Evolutionary conservation across 2,329 filamentous ascomycete genomes (phyloP).

Genomic region (Celoporthe dispersa): DNA sequence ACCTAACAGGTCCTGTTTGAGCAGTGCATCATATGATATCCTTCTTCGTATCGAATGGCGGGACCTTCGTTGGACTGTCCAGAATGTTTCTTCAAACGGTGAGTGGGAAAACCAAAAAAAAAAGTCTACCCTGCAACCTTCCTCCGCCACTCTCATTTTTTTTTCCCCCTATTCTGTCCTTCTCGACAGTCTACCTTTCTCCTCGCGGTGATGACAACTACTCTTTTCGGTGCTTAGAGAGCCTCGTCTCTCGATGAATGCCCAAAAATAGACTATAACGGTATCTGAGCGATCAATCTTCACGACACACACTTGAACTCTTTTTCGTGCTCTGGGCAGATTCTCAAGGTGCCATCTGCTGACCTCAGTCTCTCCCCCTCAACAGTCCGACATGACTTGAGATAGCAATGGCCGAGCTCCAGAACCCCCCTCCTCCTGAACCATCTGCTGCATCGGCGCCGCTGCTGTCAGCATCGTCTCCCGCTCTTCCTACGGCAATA

Average conservation of each 20-base stretch:
- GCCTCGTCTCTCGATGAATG: slow-evolving; percentile 64
- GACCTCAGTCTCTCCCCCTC: slow-evolving; percentile 3
- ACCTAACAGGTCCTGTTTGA: slow-evolving; percentile 1
- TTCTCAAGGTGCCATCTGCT: slow-evolving; percentile 27
- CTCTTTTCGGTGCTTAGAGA: slow-evolving; percentile 60
- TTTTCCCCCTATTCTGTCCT: slow-evolving; percentile 2
- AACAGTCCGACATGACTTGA: slow-evolving; percentile 53
- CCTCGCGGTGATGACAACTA: slow-evolving; percentile 65
- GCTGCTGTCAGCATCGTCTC: slow-evolving; percentile 30
- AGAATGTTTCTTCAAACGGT: slow-evolving; percentile 37
- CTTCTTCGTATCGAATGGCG: slow-evolving; percentile 28
- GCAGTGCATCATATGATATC: neutral
- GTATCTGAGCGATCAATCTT: slow-evolving; percentile 81
- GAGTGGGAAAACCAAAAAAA: slow-evolving; percentile 29
- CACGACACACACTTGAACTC: neutral
- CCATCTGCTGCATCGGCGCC: slow-evolving; percentile 28
- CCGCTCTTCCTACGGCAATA: slow-evolving; percentile 27
- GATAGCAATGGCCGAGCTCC: slow-evolving; percentile 49
- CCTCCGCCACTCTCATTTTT: neutral
- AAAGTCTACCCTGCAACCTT: neutral
- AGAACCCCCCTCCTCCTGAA: slow-evolving; percentile 28
- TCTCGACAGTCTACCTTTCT: neutral
- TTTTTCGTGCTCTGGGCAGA: slow-evolving; percentile 18
- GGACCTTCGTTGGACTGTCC: neutral
- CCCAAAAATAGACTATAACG: slow-evolving; percentile 87